Base-by-base conservation (phyloP, 2,329 filamentous ascomycete genomes). In the Aspergillus awamori region DNA sequence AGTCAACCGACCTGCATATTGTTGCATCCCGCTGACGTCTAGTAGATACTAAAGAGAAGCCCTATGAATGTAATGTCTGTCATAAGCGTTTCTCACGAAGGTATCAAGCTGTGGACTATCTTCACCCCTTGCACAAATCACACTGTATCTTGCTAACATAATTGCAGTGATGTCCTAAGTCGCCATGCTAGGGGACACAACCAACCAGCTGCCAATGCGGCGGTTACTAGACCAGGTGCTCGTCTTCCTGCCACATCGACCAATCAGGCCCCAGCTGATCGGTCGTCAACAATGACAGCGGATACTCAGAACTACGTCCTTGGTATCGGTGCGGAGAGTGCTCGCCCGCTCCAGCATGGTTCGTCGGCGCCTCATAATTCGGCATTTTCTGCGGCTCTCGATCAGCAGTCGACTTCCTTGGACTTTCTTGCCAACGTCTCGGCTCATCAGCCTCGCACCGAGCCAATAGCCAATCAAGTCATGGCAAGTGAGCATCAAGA, bases 51-150 rank as follows among this genome's bases (percentile, higher is more conserved):
- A 80, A 83, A 59, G 82, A 84, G 72, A 80, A 82, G 54, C 83
- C 83, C 1, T 84, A 84, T 65, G 79, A 83, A 67, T 85, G 83
- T 66, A 79, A 75, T 61, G 79, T 82, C 55, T 85, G 82, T 68
- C 80, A 83, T 63, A 84, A 84, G 67, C 78, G 81, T 59, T 85
- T 84, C 67, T 83, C 82, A 20, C 75, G 83, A 72, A 84, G 83
- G 83, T 84, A 49, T 39, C 0, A 58, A 28, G 10, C 26, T 28
- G 33, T 49, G 28, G 10, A n/a, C 17, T 39, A 51, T 38, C 61
- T 59, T 51, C 38, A 57, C 56, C 8, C 15, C 20, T 28, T 56
- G 22, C 38, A 38, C 11, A 24, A 45, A 51, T 41, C 5, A 41
- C 38, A n/a, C 13, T 15, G 39, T 20, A 20, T 17, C 6, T 41